A percentile compares a stretch with the other conserved stretches of the same genome.
These are phyloP conservation scores for Kodamaea neixiangensis DNA, from an alignment of 805 yeast genomes.

Conservation along the genomic window DNA sequence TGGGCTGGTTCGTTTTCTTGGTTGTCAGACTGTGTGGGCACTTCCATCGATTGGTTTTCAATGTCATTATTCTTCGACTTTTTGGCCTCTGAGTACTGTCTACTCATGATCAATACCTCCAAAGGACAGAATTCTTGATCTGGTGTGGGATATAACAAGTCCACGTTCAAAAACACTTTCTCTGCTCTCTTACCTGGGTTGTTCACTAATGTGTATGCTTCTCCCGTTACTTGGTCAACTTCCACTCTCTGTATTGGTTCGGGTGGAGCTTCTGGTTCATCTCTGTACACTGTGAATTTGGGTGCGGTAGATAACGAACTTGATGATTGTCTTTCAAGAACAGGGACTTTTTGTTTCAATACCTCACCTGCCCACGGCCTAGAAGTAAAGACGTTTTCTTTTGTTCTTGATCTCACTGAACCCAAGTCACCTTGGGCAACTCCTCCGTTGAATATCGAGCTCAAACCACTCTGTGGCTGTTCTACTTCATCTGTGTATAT, in stretches of 20 bases:
- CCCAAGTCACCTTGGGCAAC: constrained; percentile 40
- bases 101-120: constrained; percentile 61
- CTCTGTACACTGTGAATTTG: constrained; percentile 26
- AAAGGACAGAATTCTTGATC: constrained; percentile 59
- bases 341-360: constrained; percentile 40
- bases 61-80: not conserved
- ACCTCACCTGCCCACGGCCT: constrained; percentile 66
- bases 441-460: constrained; percentile 24
- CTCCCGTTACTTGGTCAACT: constrained; percentile 14
- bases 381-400: constrained; percentile 62
- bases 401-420: constrained; percentile 49
- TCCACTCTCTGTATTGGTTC: constrained; percentile 1
- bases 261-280: constrained; percentile 13
- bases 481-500: constrained; percentile 39
- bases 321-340: constrained; percentile 17
- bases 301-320: constrained; percentile 30
- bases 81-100: constrained; percentile 25
- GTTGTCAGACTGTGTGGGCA: not conserved
- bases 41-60: not conserved
- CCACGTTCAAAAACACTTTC: constrained; percentile 58
- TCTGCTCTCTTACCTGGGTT: constrained; percentile 63
- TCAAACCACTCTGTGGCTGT: constrained; percentile 17
- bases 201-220: constrained; percentile 52
- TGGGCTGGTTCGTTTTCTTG: not conserved
- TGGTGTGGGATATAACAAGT: constrained; percentile 49